Conservation (phyloP, 2,329 filamentous ascomycete species). For the Thyridium curvatum region DNA sequence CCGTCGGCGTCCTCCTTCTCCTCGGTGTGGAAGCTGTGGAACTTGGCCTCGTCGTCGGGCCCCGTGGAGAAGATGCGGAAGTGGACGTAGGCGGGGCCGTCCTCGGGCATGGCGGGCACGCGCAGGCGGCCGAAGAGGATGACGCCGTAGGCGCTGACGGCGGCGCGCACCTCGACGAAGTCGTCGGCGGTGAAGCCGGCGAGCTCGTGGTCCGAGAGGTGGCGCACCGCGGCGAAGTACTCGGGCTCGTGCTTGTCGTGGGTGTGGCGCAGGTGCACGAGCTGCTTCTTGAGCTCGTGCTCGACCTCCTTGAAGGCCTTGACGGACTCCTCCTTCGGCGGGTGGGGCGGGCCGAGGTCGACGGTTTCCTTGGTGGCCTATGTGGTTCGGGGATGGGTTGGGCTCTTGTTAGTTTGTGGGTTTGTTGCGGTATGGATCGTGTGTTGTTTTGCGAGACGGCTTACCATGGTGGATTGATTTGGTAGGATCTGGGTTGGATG, state of each 20-base stretch:
- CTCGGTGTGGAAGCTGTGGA: conserved; percentile 43
- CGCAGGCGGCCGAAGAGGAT: conserved; percentile 43
- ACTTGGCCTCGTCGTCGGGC: conserved; percentile 27
- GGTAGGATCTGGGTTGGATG: too few relatives aligned
- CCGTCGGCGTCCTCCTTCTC: conserved; percentile 31
- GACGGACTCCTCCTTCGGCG: conserved; percentile 43
- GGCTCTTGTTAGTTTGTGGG: background rate
- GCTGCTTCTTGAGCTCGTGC: conserved; percentile 42
- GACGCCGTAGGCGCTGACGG: conserved; percentile 37
- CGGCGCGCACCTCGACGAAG: conserved; percentile 37
- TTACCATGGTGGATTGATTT: too few relatives aligned
- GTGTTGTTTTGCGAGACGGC: too few relatives aligned
- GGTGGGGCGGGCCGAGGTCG: conserved; percentile 39
- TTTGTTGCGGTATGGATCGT: too few relatives aligned
- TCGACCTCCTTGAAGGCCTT: conserved; percentile 41
- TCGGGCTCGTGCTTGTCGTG: conserved; percentile 46
- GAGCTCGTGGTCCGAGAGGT: conserved; percentile 31
- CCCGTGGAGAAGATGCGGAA: conserved; percentile 40
- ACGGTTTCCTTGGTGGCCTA: conserved; percentile 49
- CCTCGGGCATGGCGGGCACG: conserved; percentile 29
- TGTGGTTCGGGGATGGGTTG: too few relatives aligned
- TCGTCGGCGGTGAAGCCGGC: conserved; percentile 29
- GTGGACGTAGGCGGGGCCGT: conserved; percentile 33
- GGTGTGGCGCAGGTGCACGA: conserved; percentile 41
- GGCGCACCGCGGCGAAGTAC: conserved; percentile 43